Evolutionary conservation across 257 asterid genomes (phyloP), one percentile per base, ranked within the genome.

Genomic region (Echites panduratus): DNA sequence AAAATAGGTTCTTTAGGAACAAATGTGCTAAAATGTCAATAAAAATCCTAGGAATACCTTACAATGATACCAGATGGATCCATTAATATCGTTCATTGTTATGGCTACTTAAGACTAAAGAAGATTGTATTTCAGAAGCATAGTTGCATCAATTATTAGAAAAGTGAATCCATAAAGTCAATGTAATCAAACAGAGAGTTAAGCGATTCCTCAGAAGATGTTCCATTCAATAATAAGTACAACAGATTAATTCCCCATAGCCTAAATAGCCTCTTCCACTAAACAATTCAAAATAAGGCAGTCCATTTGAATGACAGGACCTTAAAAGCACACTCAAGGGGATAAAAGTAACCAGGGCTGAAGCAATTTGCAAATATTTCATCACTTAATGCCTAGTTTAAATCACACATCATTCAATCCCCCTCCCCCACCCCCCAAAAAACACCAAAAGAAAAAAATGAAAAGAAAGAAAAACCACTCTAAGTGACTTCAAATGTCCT

Each of bases 91-190:
- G 38, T n/a, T 71, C 44, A 40, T 16, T 14, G 19, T n/a, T 26
- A 63, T 17, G n/a, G 66, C 47, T 32, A 63, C 29, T 14, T 35
- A 16, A 19, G 35, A 63, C 47, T 35, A 35, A 63, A 63, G 67
- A 61, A 62, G 67, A 62, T 1, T 35, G 47, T 32, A 16, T 35
- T 7, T 16, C 3, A 16, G n/a, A 29, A 16, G n/a, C 5, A 59
- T 29, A 27, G 66, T 29, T 27, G 66, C n/a, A 59, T 59, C 14
- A 59, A 58, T 38, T 26, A 58, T 58, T 58, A 58, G 65, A 59
- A 5, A 59, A 59, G 17, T 59, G 66, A 11, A 62, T 32, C n/a
- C 6, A 62, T 22, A 62, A 62, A n/a, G n/a, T n/a, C n/a, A n/a
- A n/a, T n/a, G n/a, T n/a, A 9, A 32, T 32, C 67, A 62, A 17